phyloP scores from a whole-genome alignment of 78 protist species.

The Blattamonas nauphoetae region DNA sequence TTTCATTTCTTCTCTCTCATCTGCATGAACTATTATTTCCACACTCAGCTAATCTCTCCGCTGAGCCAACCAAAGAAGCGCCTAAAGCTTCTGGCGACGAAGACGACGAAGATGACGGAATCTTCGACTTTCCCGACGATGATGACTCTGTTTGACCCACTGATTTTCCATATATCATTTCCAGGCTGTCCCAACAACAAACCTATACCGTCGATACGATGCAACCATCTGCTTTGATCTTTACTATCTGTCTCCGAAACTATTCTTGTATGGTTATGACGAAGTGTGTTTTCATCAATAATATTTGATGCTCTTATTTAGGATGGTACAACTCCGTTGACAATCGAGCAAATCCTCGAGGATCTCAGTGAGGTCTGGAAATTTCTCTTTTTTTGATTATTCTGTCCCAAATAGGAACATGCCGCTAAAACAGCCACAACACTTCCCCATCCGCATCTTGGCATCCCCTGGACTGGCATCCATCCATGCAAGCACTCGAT shows the following conservation, averaged over 20 bases:
- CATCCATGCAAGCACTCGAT: slow-evolving; percentile 65
- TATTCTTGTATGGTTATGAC: slow-evolving; percentile 78
- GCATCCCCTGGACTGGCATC: slow-evolving; percentile 52
- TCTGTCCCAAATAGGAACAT: too few relatives aligned
- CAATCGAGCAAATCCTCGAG: slow-evolving; percentile 55
- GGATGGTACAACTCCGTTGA: slow-evolving; percentile 33
- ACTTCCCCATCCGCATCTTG: slow-evolving; percentile 81
- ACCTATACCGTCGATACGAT: slow-evolving; percentile 64
- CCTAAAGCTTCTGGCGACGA: neutral
- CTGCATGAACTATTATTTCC: neutral
- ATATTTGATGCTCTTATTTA: neutral
- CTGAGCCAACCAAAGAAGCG: neutral
- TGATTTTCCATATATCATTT: neutral
- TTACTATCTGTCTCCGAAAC: slow-evolving; percentile 77
- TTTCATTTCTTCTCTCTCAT: neutral
- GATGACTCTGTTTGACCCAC: neutral
- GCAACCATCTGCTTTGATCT: slow-evolving; percentile 77
- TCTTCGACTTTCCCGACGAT: neutral
- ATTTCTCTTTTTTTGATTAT: too few relatives aligned
- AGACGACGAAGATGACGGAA: neutral
- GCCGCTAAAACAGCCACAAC: slow-evolving; percentile 84
- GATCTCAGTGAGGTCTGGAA: slow-evolving; percentile 63
- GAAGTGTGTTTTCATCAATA: slow-evolving; percentile 41
- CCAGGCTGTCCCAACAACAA: neutral
- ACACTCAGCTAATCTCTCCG: neutral